Percentiles rank a stretch among this genome's conserved stretches.
These are phyloP conservation scores for Leishmania tropica DNA, from an alignment of 208 protist species.

Conservation along the genomic window DNA sequence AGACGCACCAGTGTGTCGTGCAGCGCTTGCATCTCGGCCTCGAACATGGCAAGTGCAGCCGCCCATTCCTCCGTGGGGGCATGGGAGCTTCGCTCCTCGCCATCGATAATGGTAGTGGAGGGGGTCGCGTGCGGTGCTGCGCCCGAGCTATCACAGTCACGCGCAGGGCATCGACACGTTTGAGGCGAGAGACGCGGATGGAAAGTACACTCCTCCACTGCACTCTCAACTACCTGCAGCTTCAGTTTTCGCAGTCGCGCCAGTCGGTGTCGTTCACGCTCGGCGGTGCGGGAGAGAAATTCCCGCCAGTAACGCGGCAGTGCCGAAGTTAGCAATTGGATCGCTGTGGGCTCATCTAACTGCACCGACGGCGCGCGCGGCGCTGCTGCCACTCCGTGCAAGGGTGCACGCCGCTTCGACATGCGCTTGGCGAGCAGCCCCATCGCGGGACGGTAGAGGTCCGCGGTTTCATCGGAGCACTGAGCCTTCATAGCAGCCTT, in stretches of 20 bases:
- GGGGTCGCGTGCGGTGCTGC: neutral
- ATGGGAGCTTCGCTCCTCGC: neutral
- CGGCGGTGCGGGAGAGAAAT: neutral
- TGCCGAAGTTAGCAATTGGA: neutral
- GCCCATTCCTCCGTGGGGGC: neutral
- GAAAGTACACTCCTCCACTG: slow-evolving; percentile 10
- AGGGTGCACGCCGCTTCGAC: neutral
- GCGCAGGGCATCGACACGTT: neutral
- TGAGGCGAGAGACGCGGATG: neutral
- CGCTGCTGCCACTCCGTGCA: neutral
- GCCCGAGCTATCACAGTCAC: too few relatives aligned
- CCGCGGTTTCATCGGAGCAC: neutral
- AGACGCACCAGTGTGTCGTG: neutral
- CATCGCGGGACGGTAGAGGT: neutral
- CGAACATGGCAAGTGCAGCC: neutral
- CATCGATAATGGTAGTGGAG: neutral
- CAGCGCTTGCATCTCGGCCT: slow-evolving; percentile 3
- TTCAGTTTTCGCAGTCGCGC: slow-evolving; percentile 13
- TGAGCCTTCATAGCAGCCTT: neutral
- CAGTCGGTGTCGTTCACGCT: neutral
- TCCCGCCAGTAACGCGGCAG: neutral
- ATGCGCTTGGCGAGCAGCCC: neutral
- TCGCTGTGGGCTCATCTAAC: neutral
- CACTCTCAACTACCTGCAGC: slow-evolving; percentile 3
- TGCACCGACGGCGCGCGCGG: neutral